phyloP scores from a whole-genome alignment of 345 rosid species.

The Brassica carinata region DNA sequence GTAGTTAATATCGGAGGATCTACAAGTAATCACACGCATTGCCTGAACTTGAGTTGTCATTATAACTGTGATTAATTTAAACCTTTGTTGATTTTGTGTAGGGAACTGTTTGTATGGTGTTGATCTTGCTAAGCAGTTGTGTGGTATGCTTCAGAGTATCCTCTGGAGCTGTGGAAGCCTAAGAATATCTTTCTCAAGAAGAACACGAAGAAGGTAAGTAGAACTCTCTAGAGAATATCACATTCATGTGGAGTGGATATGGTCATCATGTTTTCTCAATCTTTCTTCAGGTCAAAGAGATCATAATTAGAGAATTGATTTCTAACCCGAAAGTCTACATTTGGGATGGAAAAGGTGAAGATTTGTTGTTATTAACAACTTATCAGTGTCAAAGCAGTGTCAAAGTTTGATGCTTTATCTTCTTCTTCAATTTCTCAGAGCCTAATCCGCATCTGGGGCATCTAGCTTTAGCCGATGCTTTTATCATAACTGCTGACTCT shows the following conservation, averaged over 20 bases:
- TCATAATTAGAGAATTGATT: conserved; percentile 54
- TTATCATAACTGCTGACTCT: conserved; percentile 91
- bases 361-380: not conserved
- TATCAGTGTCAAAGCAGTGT: too few relatives aligned
- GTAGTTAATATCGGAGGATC: conserved; percentile 94
- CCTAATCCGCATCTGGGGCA: conserved; percentile 91
- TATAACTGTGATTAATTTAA: not conserved
- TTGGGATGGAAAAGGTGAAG: conserved; percentile 78
- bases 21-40: conserved; percentile 48
- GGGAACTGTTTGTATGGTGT: conserved; percentile 75
- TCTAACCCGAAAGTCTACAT: conserved; percentile 67
- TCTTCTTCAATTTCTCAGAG: conserved; percentile 44
- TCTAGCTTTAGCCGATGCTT: conserved; percentile 92
- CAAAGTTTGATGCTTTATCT: conserved; percentile 8
- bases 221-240: not conserved
- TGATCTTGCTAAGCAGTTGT: conserved; percentile 72
- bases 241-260: not conserved
- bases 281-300: conserved; percentile 52
- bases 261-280: conserved; percentile 4
- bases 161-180: conserved; percentile 86
- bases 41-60: not conserved
- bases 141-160: conserved; percentile 58
- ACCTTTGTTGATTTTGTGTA: conserved; percentile 20
- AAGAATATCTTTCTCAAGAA: conserved; percentile 82
- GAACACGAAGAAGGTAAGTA: conserved; percentile 65